phyloP scores from a whole-genome alignment of 257 asterid genomes.

The Lantana camara region DNA sequence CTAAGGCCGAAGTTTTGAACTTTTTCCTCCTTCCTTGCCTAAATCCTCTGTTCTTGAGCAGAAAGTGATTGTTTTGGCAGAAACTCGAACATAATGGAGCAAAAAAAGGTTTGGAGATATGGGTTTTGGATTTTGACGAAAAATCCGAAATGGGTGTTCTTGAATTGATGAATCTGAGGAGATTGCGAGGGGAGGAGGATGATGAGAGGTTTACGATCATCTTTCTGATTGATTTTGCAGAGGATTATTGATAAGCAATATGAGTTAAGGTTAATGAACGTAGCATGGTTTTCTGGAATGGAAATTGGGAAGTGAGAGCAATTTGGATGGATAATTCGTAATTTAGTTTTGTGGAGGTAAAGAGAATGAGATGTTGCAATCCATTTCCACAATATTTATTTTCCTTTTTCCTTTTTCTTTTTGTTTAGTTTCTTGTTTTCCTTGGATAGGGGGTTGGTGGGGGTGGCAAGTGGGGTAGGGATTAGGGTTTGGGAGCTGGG shows the following conservation, averaged over 20 bases:
- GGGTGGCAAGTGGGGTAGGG: neutral
- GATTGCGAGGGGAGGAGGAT: slow-evolving; percentile 46
- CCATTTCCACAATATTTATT: slow-evolving; percentile 31
- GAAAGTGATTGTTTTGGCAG: slow-evolving; percentile 38
- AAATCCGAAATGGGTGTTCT: slow-evolving; percentile 48
- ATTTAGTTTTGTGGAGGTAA: slow-evolving; percentile 67
- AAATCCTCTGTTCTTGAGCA: slow-evolving; percentile 27
- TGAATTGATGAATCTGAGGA: slow-evolving; percentile 46
- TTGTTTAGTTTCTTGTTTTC: neutral
- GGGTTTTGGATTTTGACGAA: slow-evolving; percentile 41
- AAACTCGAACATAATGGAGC: slow-evolving; percentile 37
- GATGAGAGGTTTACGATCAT: slow-evolving; percentile 71
- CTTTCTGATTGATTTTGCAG: slow-evolving; percentile 32
- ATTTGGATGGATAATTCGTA: slow-evolving; percentile 46
- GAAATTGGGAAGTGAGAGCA: slow-evolving; percentile 9
- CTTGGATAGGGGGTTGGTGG: no score
- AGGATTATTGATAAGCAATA: slow-evolving; percentile 19
- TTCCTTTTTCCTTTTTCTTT: neutral
- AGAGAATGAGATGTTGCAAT: slow-evolving; percentile 39
- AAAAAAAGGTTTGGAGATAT: slow-evolving; percentile 34
- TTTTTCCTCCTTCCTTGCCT: slow-evolving; percentile 38
- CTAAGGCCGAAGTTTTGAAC: slow-evolving; percentile 49
- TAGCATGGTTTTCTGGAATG: slow-evolving; percentile 19
- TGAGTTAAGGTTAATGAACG: slow-evolving; percentile 32
- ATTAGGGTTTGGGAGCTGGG: neutral